phyloP scores from a whole-genome alignment of 2,329 filamentous ascomycete genomes.

The Fusarium penzigii region DNA sequence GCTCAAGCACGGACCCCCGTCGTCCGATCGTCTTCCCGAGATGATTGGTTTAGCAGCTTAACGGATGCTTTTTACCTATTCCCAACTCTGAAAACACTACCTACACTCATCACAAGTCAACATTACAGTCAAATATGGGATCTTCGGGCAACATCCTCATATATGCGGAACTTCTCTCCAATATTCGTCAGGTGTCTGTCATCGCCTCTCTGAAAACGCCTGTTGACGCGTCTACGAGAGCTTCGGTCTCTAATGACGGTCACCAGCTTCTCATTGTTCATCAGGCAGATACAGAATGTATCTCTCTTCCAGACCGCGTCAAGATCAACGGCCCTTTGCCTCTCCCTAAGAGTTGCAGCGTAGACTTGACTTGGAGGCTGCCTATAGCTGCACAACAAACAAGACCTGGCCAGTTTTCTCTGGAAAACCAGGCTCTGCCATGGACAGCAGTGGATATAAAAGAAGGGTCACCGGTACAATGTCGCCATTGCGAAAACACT shows the following conservation, averaged over 20 bases:
- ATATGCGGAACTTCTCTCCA: constrained; percentile 66
- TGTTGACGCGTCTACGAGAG: constrained; percentile 43
- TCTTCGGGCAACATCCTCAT: constrained; percentile 37
- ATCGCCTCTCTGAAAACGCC: constrained; percentile 51
- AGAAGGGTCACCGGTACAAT: constrained; percentile 42
- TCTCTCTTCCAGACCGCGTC: constrained; percentile 47
- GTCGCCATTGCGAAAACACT: constrained; percentile 40
- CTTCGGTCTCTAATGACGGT: constrained; percentile 47
- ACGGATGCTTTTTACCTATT: neutral
- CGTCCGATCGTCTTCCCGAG: too few species aligned
- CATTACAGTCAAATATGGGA: constrained; percentile 13
- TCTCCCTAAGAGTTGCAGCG: constrained; percentile 33
- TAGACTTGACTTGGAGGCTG: constrained; percentile 55
- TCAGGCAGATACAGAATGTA: constrained; percentile 34
- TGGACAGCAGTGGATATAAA: constrained; percentile 58
- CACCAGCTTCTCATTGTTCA: constrained; percentile 50
- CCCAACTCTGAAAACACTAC: neutral
- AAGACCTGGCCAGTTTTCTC: constrained; percentile 27
- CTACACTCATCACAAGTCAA: neutral
- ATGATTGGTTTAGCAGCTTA: too few species aligned
- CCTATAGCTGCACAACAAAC: constrained; percentile 38
- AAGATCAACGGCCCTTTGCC: constrained; percentile 38
- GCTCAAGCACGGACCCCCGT: constrained; percentile 23
- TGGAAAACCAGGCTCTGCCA: constrained; percentile 45
- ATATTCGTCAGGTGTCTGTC: constrained; percentile 65